A percentile compares a stretch with the other conserved stretches of the same genome.
These are phyloP conservation scores for Phalaenopsis equestris DNA, from an alignment of 106 monocot genomes.

Conservation along the genomic window DNA sequence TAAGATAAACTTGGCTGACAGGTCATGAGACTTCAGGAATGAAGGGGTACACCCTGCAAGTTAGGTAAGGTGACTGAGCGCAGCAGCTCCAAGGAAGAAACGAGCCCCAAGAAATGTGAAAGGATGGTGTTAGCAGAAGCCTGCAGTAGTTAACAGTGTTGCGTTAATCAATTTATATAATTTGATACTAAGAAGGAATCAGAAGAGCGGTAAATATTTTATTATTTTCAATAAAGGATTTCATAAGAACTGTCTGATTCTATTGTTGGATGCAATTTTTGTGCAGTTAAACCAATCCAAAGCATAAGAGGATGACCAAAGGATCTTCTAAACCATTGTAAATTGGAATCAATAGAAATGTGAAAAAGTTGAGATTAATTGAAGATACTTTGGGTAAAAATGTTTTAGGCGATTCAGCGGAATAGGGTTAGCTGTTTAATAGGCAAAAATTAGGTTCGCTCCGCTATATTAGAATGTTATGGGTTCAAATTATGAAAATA, in stretches of 20 bases:
- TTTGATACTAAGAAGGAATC: not conserved
- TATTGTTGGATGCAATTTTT: not conserved
- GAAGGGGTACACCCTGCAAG: slow-evolving; percentile 29
- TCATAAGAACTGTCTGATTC: not conserved
- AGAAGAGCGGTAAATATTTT: not conserved
- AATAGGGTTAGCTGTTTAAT: not conserved
- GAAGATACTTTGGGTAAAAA: not conserved
- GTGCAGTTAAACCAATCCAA: not conserved
- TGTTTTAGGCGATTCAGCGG: not conserved
- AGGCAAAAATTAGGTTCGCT: not conserved
- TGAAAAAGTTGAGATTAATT: not conserved
- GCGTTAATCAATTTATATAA: not conserved
- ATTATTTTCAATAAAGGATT: not conserved
- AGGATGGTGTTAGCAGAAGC: slow-evolving; percentile 86
- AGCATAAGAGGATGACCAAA: not conserved
- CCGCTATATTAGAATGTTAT: not conserved
- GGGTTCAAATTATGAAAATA: not conserved
- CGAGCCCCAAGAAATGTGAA: slow-evolving; percentile 86
- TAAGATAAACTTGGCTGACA: too few species aligned
- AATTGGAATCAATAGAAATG: not conserved
- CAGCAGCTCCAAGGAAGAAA: slow-evolving; percentile 71
- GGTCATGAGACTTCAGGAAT: slow-evolving; percentile 26
- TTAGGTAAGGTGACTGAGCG: slow-evolving; percentile 64
- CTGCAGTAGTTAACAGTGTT: slow-evolving; percentile 26
- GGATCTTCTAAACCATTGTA: not conserved